Evolutionary conservation across 2,329 filamentous ascomycete species (phyloP).

Genomic region (Davidsoniella australis): DNA sequence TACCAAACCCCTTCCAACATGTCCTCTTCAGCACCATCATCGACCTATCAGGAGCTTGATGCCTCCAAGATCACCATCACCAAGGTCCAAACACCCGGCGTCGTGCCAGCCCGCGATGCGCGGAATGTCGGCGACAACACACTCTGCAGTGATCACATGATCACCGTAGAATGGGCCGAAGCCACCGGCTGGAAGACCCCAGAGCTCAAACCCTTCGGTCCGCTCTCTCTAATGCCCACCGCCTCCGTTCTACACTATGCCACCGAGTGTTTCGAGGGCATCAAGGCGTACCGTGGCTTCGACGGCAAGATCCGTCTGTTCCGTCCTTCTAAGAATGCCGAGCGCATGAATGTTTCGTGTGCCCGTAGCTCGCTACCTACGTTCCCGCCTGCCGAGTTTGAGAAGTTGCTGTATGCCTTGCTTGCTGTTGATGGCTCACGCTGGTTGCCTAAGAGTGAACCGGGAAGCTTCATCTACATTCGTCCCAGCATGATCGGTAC

Average conservation of each 20-base stretch:
- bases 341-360: conserved; percentile 43
- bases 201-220: conserved; percentile 59
- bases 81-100: conserved; percentile 31
- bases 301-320: conserved; percentile 62
- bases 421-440: conserved; percentile 56
- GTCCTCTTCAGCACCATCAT: conserved; percentile 19
- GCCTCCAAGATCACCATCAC: conserved; percentile 43
- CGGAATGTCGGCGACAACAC: conserved; percentile 33
- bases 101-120: conserved; percentile 32
- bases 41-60: conserved; percentile 42
- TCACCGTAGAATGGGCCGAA: conserved; percentile 52
- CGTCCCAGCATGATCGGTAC: conserved; percentile 78
- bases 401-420: conserved; percentile 56
- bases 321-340: conserved; percentile 56
- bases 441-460: conserved; percentile 57
- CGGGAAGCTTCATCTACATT: conserved; percentile 64
- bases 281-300: conserved; percentile 64
- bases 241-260: conserved; percentile 75
- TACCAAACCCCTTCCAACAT: conserved; percentile 8
- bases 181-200: conserved; percentile 55
- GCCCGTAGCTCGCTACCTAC: conserved; percentile 55
- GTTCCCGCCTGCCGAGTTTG: conserved; percentile 54
- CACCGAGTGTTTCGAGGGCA: conserved; percentile 78
- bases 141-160: conserved; percentile 75
- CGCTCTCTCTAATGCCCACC: conserved; percentile 62